Base-by-base conservation (phyloP, 768 basidiomycete species). In the Psilocybe cyanescens region DNA sequence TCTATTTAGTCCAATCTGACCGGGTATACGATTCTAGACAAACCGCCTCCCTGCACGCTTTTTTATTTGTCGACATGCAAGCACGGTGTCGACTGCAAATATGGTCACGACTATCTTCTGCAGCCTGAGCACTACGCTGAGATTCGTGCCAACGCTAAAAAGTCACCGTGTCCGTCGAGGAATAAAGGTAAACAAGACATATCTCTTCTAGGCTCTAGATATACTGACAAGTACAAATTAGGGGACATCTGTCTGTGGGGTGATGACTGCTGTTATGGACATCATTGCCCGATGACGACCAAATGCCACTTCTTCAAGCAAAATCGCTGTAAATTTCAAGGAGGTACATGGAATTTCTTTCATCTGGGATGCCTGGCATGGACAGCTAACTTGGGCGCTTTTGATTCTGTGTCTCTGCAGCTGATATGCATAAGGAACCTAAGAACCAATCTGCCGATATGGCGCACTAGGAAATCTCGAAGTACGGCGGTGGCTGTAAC, bases 41-140 rank as follows among this genome's bases (percentile, higher is more conserved):
- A 76, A 67, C 87, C 88, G 1, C 82, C 88, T 24, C 87, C 88
- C 14, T 89, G 88, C 69, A 88, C 86, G 16, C 72, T 87, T 53
- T 88, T 85, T 72, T 89, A 88, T 69, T 76, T 89, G 29, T 79
- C 84, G 31, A 79, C 76, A 50, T 89, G 88, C 76, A 85, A 86
- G 68, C 81, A 82, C 58, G 86, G 84, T 14, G 68, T 74, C 8
- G 79, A 81, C 28, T 90, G 88, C 70, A 84, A 81, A 73, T 89
- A 84, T 61, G 83, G 72, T 12, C 88, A 90, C 59, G 83, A 90
- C 65, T 89, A 88, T 67, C 61, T 84, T 33, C 72, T 89, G 5
- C 77, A 82, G 28, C 75, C 75, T 3, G 83, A 87, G 48, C 78
- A 89, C 60, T 83, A 81, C 60, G 70, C 75, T 55, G 80, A 84